Base-by-base conservation (phyloP, 1,284 basidiomycete genomes). In the Ganoderma boninense region DNA sequence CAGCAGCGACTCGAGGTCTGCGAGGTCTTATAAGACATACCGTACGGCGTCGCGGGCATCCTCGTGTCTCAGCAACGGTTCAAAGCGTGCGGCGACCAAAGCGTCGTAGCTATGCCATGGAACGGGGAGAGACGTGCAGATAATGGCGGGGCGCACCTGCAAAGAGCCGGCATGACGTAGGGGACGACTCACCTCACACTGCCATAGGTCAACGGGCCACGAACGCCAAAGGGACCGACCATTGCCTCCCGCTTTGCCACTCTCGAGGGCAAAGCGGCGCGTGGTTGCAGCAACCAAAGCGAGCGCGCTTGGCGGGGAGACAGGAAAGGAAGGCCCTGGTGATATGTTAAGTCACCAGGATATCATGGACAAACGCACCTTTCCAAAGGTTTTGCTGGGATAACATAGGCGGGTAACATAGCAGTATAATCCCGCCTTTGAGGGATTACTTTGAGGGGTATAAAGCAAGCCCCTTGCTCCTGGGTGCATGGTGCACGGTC, bases 291-390 rank as follows among this genome's bases (percentile, higher is more conserved):
- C 4, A 20, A 29, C 14, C 18, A 57, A 57, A 32, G 54, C 54
- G n/a, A 26, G 49, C 23, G 54, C 32, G 18, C 4, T 29, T 57
- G 54, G 46, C 46, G 4, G 5, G 54, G 54, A 35, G 29, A 32
- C 54, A 16, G 54, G 54, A 57, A 57, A 35, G 54, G 54, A 57
- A 57, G 54, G 29, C 35, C 14, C 6, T 7, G 18, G 6, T 6
- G 54, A 18, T 29, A 35, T 7, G 54, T 35, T 57, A 29, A 5
- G 54, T 57, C 29, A 14, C 54, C 54, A 29, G 54, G 18, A 29
- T 35, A 57, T 57, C 29, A 16, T 20, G 54, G 29, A 57, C 54
- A 57, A 35, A 57, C 54, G 16, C 54, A 57, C 54, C 29, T 57
- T 57, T 57, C 29, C 54, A 29, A 20, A 0, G 14, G 6, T 57